Percentiles rank a stretch among this genome's conserved stretches.
Conservation (phyloP, 2,329 filamentous ascomycete genomes). For the Aspergillus fischeri region DNA sequence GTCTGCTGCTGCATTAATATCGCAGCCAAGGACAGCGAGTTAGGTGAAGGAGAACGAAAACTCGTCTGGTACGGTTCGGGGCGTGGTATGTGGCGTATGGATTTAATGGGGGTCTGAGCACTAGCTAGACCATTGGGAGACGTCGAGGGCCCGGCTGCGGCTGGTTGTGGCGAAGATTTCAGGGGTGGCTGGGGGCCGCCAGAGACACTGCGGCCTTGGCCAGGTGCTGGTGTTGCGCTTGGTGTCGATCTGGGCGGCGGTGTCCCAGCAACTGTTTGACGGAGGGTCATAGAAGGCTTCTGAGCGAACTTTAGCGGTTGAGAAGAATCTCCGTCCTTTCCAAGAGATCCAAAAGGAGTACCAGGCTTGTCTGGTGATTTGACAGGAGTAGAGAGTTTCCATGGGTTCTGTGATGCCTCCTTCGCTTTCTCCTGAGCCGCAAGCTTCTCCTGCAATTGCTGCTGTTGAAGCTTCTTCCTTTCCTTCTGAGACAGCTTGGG, state of each 20-base stretch:
- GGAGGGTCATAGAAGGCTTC: constrained; percentile 55
- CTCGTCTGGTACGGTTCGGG: constrained; percentile 24
- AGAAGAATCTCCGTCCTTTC: constrained; percentile 8
- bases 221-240: constrained; percentile 41
- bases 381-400: constrained; percentile 52
- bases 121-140: constrained; percentile 18
- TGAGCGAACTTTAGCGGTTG: constrained; percentile 24
- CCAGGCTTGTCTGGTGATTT: constrained; percentile 12
- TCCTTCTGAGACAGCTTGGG: constrained; percentile 85
- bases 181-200: constrained; percentile 12
- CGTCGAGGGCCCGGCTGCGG: constrained; percentile 38
- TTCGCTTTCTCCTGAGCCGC: constrained; percentile 32
- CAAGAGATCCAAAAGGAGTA: constrained; percentile 38
- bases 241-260: constrained; percentile 24
- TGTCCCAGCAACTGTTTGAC: constrained; percentile 55
- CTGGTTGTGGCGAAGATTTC: constrained; percentile 24
- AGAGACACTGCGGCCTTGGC: constrained; percentile 39
- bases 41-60: constrained; percentile 51
- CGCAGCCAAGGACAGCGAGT: constrained; percentile 75
- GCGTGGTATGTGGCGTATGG: constrained; percentile 48
- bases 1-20: constrained; percentile 84
- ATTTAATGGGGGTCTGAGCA: constrained; percentile 33
- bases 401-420: constrained; percentile 49
- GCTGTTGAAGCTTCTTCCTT: constrained; percentile 75
- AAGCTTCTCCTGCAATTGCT: constrained; percentile 49